These are phyloP conservation scores for Amesomyces nigricolor DNA, from an alignment of 2,329 filamentous ascomycete genomes.

Conservation along the genomic window DNA sequence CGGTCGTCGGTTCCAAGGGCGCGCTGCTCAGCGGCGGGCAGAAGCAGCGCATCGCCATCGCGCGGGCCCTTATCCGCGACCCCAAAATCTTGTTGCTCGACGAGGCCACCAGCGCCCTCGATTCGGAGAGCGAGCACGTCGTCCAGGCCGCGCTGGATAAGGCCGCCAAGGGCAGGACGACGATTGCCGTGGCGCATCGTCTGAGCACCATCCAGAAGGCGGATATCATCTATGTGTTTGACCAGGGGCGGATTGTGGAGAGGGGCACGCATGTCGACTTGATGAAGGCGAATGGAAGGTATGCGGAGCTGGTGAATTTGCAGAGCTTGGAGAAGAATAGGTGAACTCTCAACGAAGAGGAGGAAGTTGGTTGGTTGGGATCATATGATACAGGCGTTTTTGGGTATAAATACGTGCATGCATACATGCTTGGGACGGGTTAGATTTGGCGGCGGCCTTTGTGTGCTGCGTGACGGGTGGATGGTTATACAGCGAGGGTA, in stretches of 20 bases:
- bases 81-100: conserved; percentile 82
- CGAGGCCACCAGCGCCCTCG: conserved; percentile 73
- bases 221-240: conserved; percentile 94
- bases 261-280: conserved; percentile 72
- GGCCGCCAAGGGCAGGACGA: conserved; percentile 78
- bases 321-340: conserved; percentile 65
- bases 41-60: conserved; percentile 92
- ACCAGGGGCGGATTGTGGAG: conserved; percentile 81
- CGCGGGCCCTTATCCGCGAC: conserved; percentile 82
- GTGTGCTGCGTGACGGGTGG: too few species aligned
- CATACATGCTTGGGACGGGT: too few species aligned
- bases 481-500: too few species aligned
- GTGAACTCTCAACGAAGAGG: conserved; percentile 1
- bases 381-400: not conserved
- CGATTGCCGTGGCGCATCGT: conserved; percentile 89
- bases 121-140: conserved; percentile 70
- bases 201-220: conserved; percentile 91
- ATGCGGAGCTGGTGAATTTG: conserved; percentile 72
- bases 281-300: conserved; percentile 64
- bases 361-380: not conserved
- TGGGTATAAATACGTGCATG: too few species aligned
- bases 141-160: conserved; percentile 77
- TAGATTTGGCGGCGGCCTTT: too few species aligned
- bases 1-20: conserved; percentile 81
- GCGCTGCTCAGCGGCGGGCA: conserved; percentile 82